Base-by-base conservation (phyloP, 148 eudicot species). In the Vaccinium myrtillus region DNA sequence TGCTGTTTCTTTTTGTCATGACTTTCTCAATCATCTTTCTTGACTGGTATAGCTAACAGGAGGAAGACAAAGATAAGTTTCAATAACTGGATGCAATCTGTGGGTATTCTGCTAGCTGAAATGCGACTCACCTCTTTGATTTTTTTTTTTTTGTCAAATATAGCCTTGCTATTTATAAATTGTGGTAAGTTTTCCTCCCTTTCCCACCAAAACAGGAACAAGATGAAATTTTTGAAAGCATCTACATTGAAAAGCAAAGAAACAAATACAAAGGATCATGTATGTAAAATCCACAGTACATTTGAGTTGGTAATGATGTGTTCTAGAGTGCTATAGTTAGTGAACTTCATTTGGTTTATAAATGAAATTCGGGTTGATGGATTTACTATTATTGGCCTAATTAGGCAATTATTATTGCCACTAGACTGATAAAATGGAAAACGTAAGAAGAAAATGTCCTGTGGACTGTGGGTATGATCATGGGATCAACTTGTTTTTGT, bases 1-100 rank as follows among this genome's bases (percentile, higher is more conserved):
- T 93, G 89, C 92, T 95, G 46, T 97, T 95, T 86, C 88, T 95
- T 5, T 85, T 92, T 87, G 98, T 96, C 59, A 92, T 94, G 81
- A 92, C 97, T 46, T 92, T 96, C 84, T 87, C 98, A 7, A 79
- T 96, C 87, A 90, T 96, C 75, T 96, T 93, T 86, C 94, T 96
- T 80, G 98, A 96, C 88, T 94, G 99, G 98, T 96, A 96, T 70
- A 96, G 84, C 82, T 96, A 84, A 92, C 56, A 81, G 79, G 43
- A 65, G 83, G 83, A 27, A 67, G 25, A 61, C 25, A 80, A 36
- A 54, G 39, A 79, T 30, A 16, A 79, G 39, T 77, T 13, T 53
- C 21, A 53, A 51, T 27, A 53, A 21, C 30, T 78, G 43, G 8
- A 55, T 51, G 61, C 61, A 78, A 51, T 78, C 15, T 51, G 23